These are phyloP conservation scores for Monosporascus sp. DNA, from an alignment of 2,329 filamentous ascomycete genomes.

Conservation along the genomic window DNA sequence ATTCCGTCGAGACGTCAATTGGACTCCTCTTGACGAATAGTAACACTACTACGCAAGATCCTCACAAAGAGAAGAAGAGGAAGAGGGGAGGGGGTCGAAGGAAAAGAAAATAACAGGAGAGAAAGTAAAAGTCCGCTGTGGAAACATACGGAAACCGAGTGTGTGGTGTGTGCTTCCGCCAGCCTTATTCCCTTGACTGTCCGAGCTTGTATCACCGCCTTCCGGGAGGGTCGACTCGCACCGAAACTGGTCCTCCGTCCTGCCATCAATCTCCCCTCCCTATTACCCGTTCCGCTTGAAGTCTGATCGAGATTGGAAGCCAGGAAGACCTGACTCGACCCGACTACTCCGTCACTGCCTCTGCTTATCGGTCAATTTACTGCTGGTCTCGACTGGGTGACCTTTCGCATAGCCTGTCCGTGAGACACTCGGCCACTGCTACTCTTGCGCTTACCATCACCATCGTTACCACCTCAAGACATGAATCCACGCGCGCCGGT, in stretches of 20 bases:
- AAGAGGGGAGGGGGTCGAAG: no score
- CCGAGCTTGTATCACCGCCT: constrained; percentile 16
- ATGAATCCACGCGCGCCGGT: constrained; percentile 28
- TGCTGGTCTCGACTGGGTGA: neutral
- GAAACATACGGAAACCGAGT: neutral
- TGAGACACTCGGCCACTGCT: neutral
- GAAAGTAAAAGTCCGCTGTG: no score
- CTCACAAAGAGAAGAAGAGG: no score
- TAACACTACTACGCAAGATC: no score
- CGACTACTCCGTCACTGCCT: neutral
- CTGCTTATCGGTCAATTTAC: neutral
- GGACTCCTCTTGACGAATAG: neutral
- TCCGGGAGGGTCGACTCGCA: constrained; percentile 13
- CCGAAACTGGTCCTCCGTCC: constrained; percentile 12
- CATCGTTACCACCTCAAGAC: constrained; percentile 22
- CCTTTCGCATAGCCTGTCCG: no score
- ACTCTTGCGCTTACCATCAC: constrained; percentile 17
- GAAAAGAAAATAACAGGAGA: no score
- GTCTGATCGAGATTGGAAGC: constrained; percentile 4
- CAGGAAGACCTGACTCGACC: no score
- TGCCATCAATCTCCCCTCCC: constrained; percentile 16
- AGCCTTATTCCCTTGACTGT: neutral
- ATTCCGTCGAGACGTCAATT: neutral
- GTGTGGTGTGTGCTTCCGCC: constrained; percentile 8
- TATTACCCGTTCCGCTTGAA: constrained; percentile 17